These are phyloP conservation scores for Podaxis sp. DNA, from an alignment of 768 basidiomycete genomes.

Conservation along the genomic window DNA sequence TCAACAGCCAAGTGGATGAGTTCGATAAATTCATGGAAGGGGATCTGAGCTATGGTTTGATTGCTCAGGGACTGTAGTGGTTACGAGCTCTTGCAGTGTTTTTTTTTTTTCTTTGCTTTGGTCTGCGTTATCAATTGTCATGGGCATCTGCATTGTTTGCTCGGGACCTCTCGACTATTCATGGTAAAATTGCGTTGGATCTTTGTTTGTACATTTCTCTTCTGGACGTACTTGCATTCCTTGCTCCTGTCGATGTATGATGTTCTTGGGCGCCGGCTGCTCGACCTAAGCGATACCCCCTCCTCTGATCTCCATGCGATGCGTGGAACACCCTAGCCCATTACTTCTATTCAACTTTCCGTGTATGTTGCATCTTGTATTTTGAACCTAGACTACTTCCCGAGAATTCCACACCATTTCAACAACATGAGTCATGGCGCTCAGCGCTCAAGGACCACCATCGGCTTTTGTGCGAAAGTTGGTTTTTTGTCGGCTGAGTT, in stretches of 20 bases:
- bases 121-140: not conserved
- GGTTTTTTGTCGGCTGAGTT: not conserved
- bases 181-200: not conserved
- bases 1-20: slow-evolving; percentile 45
- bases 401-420: no score
- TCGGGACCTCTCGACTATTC: not conserved
- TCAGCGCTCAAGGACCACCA: no score
- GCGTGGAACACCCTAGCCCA: not conserved
- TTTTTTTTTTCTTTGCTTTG: not conserved
- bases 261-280: not conserved
- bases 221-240: not conserved
- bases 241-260: not conserved
- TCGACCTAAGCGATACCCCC: not conserved
- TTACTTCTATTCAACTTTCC: no score
- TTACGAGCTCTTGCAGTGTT: not conserved
- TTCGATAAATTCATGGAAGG: slow-evolving; percentile 50
- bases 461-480: no score
- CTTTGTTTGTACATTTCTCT: not conserved
- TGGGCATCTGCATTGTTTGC: not conserved
- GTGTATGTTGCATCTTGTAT: no score
- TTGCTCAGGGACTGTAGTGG: not conserved
- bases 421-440: no score
- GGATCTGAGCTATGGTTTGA: slow-evolving; percentile 47
- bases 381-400: no score
- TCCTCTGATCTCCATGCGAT: not conserved